Conservation (phyloP, 305 asterid species). For the Solanum hybrid region DNA sequence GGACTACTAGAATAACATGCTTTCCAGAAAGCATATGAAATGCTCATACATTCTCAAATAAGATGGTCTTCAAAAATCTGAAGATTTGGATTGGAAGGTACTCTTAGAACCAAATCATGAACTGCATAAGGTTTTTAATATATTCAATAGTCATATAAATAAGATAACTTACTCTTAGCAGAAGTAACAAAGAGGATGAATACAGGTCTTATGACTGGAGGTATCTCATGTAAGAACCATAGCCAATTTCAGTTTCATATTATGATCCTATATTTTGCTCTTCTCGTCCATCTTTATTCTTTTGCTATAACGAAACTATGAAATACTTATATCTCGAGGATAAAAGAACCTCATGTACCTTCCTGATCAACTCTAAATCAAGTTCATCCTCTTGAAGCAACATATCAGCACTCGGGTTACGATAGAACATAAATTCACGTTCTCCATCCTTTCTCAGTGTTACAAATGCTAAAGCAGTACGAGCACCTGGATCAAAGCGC, state of each 20-base stretch:
- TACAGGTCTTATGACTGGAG: neutral
- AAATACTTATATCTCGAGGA: neutral
- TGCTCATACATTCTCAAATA: neutral
- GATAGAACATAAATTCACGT: conserved; percentile 95
- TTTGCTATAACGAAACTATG: neutral
- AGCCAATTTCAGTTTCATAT: neutral
- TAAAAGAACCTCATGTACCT: conserved; percentile 41
- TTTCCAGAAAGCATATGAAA: neutral
- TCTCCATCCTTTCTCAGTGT: conserved; percentile 91
- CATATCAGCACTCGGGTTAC: conserved; percentile 99
- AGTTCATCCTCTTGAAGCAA: conserved; percentile 75
- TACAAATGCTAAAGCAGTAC: conserved; percentile 94
- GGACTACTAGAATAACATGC: neutral
- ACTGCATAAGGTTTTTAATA: neutral
- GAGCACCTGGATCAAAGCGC: conserved; percentile 95
- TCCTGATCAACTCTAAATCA: conserved; percentile 64
- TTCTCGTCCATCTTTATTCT: neutral
- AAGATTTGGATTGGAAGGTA: neutral
- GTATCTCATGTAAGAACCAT: neutral
- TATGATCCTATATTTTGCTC: neutral
- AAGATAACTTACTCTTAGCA: neutral
- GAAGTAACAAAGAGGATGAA: neutral
- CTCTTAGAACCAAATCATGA: neutral
- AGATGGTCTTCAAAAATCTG: neutral
- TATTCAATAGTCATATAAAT: neutral